These are phyloP conservation scores for Botrytis tulipae DNA, from an alignment of 2,329 filamentous ascomycete genomes.

Conservation along the genomic window DNA sequence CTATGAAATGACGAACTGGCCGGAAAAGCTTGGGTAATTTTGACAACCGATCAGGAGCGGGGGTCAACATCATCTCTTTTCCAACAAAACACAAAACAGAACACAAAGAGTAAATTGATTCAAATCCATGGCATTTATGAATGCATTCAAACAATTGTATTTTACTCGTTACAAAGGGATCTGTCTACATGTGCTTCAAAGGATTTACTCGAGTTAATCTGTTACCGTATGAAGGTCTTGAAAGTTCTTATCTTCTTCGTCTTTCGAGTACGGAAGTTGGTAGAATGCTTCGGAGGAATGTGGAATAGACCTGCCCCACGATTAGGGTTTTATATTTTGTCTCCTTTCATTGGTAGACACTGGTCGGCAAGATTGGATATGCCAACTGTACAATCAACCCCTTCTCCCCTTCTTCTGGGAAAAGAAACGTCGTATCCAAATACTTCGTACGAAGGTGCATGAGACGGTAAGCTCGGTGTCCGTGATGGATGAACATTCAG, in stretches of 20 bases:
- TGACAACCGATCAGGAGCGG: constrained; percentile 13
- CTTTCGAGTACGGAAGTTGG: neutral
- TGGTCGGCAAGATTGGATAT: constrained; percentile 1
- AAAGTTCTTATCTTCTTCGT: constrained; percentile 10
- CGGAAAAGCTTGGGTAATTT: constrained; percentile 10
- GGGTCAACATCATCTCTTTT: neutral
- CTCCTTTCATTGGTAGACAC: constrained; percentile 4
- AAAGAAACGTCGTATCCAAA: neutral
- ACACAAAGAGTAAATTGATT: constrained; percentile 6
- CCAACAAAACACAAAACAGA: neutral
- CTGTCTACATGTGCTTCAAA: neutral
- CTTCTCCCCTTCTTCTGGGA: neutral
- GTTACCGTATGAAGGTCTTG: neutral
- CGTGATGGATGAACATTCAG: neutral
- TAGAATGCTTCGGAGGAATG: constrained; percentile 5
- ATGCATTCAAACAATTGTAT: neutral
- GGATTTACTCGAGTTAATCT: neutral
- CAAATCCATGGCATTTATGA: neutral
- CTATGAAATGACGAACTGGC: constrained; percentile 16
- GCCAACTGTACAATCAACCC: constrained; percentile 16
- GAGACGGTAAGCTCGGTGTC: constrained; percentile 1
- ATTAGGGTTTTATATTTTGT: constrained; percentile 7
- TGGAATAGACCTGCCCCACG: neutral
- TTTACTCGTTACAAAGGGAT: neutral
- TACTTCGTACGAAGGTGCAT: too few relatives aligned